Percentiles rank a stretch among this genome's conserved stretches.
Conservation (phyloP, 2,329 filamentous ascomycete species). For the Aspergillus novoparasiticus region DNA sequence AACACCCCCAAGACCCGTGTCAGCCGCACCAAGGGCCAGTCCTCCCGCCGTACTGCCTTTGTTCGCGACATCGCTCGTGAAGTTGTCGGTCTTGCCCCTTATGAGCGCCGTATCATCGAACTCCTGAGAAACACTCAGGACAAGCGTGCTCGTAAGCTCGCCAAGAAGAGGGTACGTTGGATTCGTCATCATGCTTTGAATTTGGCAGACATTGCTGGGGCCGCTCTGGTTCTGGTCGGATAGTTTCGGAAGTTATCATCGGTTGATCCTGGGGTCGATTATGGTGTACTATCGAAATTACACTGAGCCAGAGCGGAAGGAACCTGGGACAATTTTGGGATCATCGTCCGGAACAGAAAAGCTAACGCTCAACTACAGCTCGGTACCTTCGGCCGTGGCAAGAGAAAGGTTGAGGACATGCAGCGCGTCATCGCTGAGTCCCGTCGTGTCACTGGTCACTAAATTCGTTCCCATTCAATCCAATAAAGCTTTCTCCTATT, state of each 20-base stretch:
- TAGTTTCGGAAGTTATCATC: background rate
- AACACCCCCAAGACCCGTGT: conserved; percentile 73
- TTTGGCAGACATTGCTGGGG: background rate
- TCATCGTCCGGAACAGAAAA: background rate
- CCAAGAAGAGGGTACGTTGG: conserved; percentile 90
- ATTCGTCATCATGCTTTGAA: conserved; percentile 1
- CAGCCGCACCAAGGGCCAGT: conserved; percentile 87
- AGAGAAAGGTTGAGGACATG: conserved; percentile 99
- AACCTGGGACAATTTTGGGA: background rate
- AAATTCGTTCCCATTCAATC: conserved; percentile 41
- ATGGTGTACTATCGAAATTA: background rate
- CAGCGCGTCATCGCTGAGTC: conserved; percentile 96
- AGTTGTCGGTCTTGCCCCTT: conserved; percentile 90
- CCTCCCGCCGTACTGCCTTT: conserved; percentile 96
- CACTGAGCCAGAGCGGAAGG: background rate
- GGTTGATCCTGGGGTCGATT: background rate
- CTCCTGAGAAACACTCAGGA: conserved; percentile 98
- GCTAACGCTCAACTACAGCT: conserved; percentile 59
- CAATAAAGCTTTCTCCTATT: conserved; percentile 22
- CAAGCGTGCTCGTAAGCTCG: conserved; percentile 98
- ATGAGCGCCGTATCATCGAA: conserved; percentile 99
- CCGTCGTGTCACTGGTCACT: conserved; percentile 71
- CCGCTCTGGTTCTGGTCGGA: conserved; percentile 3
- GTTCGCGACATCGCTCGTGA: conserved; percentile 98
- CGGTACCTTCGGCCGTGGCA: conserved; percentile 97